Conservation (phyloP, 2,329 filamentous ascomycete species). For the Claviceps paspali region DNA sequence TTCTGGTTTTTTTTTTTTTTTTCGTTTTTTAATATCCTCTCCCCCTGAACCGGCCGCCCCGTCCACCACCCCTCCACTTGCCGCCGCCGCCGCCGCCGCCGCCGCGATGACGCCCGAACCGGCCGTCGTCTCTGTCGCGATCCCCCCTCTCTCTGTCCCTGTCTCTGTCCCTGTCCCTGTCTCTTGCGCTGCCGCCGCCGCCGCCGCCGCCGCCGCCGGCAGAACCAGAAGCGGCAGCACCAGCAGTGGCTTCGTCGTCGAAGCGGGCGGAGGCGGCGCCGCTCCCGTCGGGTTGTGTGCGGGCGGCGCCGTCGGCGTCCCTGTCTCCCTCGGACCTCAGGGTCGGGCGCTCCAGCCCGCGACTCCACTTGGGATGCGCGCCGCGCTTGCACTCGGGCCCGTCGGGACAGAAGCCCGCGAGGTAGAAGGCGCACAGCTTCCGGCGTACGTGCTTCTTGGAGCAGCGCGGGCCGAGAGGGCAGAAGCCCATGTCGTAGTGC, state of each 20-base stretch:
- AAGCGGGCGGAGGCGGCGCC: too few relatives aligned
- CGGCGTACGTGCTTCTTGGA: constrained; percentile 78
- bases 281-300: too few relatives aligned
- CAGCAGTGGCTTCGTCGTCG: too few relatives aligned
- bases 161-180: constrained; percentile 6
- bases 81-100: constrained; percentile 22
- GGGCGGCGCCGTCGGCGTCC: too few relatives aligned
- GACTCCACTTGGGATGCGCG: constrained; percentile 70
- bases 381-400: constrained; percentile 60
- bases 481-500: constrained; percentile 91
- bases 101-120: constrained; percentile 16
- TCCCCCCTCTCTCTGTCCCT: constrained; percentile 16
- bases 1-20: too few relatives aligned
- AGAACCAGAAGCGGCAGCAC: too few relatives aligned
- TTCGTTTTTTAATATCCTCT: too few relatives aligned
- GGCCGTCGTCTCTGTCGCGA: constrained; percentile 20
- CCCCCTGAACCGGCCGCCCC: constrained; percentile 18
- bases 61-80: constrained; percentile 23
- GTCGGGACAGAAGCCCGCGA: constrained; percentile 90
- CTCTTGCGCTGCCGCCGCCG: constrained; percentile 8
- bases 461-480: constrained; percentile 74
- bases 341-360: constrained; percentile 59
- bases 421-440: constrained; percentile 67
- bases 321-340: constrained; percentile 53
- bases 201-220: too few relatives aligned